Conservation (phyloP, 352 stramenopile species). For the Phytophthora syringae region DNA sequence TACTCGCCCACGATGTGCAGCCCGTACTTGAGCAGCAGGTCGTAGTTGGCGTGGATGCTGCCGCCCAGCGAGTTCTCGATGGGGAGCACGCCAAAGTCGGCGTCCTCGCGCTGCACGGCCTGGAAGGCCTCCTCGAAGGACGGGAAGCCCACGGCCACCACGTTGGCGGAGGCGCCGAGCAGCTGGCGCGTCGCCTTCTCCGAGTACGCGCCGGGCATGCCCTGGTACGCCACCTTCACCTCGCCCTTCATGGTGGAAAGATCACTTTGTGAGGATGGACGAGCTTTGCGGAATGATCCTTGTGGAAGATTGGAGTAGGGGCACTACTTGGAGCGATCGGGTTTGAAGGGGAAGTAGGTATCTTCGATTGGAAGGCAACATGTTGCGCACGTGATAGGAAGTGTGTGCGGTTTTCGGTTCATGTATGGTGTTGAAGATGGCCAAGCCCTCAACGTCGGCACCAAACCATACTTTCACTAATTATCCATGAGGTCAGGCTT, state of each 20-base stretch:
- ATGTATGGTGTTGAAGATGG: not conserved
- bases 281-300: not conserved
- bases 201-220: slow-evolving; percentile 96
- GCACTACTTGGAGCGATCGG: slow-evolving; percentile 6
- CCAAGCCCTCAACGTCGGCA: too few relatives aligned
- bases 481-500: too few relatives aligned
- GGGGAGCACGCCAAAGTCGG: slow-evolving; percentile 94
- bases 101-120: slow-evolving; percentile 82
- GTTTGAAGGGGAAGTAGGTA: not conserved
- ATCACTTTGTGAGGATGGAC: not conserved
- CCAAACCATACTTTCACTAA: too few relatives aligned
- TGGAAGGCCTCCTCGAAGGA: slow-evolving; percentile 62
- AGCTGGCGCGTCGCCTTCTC: slow-evolving; percentile 97
- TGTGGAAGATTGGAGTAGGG: not conserved
- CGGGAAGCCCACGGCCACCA: slow-evolving; percentile 67
- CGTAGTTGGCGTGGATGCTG: slow-evolving; percentile 97
- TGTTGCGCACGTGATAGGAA: not conserved
- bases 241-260: slow-evolving; percentile 35
- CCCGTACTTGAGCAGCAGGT: slow-evolving; percentile 76
- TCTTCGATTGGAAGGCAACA: not conserved
- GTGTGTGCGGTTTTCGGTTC: not conserved
- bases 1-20: slow-evolving; percentile 79
- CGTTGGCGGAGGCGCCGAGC: slow-evolving; percentile 63
- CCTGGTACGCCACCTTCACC: slow-evolving; percentile 95
- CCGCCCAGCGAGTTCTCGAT: slow-evolving; percentile 97